Evolutionary conservation across 208 protist genomes (phyloP), one percentile per base, ranked within the genome.

Genomic region (Crithidia bombi): DNA sequence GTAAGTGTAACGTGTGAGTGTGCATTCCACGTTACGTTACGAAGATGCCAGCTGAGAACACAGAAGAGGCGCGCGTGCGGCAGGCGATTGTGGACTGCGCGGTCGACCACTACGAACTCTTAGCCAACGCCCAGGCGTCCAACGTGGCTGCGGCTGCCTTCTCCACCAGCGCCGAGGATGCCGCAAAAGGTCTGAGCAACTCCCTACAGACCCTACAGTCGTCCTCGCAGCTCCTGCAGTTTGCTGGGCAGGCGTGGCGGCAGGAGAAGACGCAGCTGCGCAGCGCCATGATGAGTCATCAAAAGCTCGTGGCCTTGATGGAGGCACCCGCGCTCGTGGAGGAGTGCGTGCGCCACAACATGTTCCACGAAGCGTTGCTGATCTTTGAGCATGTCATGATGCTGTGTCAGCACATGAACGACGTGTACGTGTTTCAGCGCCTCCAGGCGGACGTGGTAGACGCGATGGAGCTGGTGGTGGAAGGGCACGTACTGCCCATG

Each of bases 321-420:
- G 91, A 96, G 69, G 81, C 85, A 0, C 91, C 91, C 0, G 46
- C 57, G 11, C 54, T 93, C 10, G 73, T 94, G 47, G 72, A 81
- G 30, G 88, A 93, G 26, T 93, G 87, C 70, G 75, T 94, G 41
- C 65, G 67, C 2, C 79, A 79, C 38, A 85, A 86, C 23, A 87
- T 96, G 87, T 94, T 91, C 70, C 81, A 88, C 65, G 88, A 96
- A 79, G 88, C 88, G 33, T 56, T 91, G 0, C 73, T 86, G 26
- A 77, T 96, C 33, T 59, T 93, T 23, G 79, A 92, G 73, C 86
- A 91, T 55, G 77, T 96, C 23, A 77, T 66, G 17, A 70, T 75
- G 55, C 75, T 80, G 38, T 62, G 78, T 1, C 71, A 78, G 41
- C 56, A 73, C 75, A 81, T 81, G 64, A 63, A 51, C n/a, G 51